These are phyloP conservation scores for Polyplosphaeria fusca DNA, from an alignment of 495 filamentous ascomycete species.

Conservation along the genomic window DNA sequence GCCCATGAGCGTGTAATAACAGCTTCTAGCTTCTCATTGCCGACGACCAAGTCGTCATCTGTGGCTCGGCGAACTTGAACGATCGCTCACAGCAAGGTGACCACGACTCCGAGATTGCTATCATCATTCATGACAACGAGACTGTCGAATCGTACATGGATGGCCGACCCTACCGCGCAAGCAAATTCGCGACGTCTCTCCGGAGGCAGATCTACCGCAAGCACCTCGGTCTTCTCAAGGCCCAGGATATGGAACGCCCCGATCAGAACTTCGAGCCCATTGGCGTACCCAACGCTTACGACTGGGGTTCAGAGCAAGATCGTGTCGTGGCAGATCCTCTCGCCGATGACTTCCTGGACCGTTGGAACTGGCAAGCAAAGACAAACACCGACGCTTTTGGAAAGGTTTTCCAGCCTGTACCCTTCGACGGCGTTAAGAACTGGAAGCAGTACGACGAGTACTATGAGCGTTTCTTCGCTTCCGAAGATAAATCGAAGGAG, in stretches of 20 bases:
- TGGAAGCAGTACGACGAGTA: constrained; percentile 87
- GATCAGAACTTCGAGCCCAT: constrained; percentile 75
- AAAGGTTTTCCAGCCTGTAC: constrained; percentile 83
- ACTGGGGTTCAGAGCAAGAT: constrained; percentile 76
- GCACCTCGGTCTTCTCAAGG: constrained; percentile 78
- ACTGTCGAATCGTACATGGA: constrained; percentile 69
- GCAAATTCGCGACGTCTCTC: constrained; percentile 77
- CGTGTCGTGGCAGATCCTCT: constrained; percentile 72
- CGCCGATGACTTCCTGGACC: constrained; percentile 57
- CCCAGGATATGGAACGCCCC: constrained; percentile 63
- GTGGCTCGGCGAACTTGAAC: constrained; percentile 91
- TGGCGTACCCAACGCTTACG: constrained; percentile 69
- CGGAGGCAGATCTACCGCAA: constrained; percentile 85
- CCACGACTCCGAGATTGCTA: constrained; percentile 83
- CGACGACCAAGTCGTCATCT: constrained; percentile 84
- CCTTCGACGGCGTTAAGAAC: constrained; percentile 71
- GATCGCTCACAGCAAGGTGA: constrained; percentile 86
- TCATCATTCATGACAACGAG: constrained; percentile 73
- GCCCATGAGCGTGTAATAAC: constrained; percentile 1
- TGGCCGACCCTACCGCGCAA: constrained; percentile 64
- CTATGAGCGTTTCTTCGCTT: constrained; percentile 66
- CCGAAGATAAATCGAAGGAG: constrained; percentile 38
- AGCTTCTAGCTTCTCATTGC: constrained; percentile 69
- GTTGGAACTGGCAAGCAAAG: constrained; percentile 72
- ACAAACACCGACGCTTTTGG: constrained; percentile 83